phyloP scores from a whole-genome alignment of 2,329 filamentous ascomycete genomes.

The Hirsutella rhossiliensis region DNA sequence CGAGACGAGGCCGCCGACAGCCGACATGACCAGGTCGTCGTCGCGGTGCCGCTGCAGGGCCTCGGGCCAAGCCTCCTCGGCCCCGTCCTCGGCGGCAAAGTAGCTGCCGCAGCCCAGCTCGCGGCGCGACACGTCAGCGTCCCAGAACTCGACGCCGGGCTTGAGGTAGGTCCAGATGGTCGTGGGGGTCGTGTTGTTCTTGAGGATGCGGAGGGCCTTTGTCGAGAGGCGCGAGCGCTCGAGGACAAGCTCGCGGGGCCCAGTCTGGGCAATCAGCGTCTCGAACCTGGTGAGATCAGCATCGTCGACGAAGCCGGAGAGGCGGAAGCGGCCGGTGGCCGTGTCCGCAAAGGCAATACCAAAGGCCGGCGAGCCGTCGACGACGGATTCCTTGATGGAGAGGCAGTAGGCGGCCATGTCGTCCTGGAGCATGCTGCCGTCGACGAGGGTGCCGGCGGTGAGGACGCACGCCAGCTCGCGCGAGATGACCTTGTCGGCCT shows the following conservation, averaged over 20 bases:
- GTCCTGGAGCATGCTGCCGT: conserved; percentile 92
- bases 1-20: conserved; percentile 76
- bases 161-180: conserved; percentile 95
- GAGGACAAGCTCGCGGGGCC: conserved; percentile 76
- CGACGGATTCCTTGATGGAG: conserved; percentile 74
- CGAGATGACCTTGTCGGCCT: conserved; percentile 85
- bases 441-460: conserved; percentile 85
- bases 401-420: conserved; percentile 97
- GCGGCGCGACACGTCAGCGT: conserved; percentile 66
- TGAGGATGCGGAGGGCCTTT: conserved; percentile 85
- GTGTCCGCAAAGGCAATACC: conserved; percentile 92
- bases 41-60: conserved; percentile 59
- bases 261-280: conserved; percentile 86
- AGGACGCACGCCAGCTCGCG: conserved; percentile 85
- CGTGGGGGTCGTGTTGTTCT: conserved; percentile 86
- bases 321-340: conserved; percentile 85
- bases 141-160: conserved; percentile 79
- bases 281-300: conserved; percentile 92
- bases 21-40: conserved; percentile 79
- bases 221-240: conserved; percentile 80
- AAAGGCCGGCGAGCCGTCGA: conserved; percentile 68
- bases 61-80: conserved; percentile 62
- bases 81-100: conserved; percentile 48
- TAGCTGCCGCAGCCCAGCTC: conserved; percentile 74
- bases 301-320: conserved; percentile 90